These are phyloP conservation scores for Nymphaea thermarum DNA, from an alignment of 164 flowering plant genomes.

Conservation along the genomic window DNA sequence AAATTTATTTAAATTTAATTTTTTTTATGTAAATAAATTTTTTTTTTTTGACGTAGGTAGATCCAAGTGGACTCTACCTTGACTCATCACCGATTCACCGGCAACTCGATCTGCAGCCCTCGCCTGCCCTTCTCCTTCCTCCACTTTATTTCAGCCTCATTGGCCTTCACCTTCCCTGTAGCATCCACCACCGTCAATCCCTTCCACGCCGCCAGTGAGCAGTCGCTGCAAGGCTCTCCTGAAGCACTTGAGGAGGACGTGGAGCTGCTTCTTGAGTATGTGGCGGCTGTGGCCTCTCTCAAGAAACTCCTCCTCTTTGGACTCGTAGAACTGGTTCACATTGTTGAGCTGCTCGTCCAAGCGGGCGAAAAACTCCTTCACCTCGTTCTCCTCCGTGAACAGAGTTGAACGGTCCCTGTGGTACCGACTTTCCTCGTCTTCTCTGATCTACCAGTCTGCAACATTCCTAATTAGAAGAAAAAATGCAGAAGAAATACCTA, in stretches of 20 bases:
- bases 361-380: neutral
- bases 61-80: no score
- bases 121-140: slow-evolving; percentile 38
- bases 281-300: slow-evolving; percentile 81
- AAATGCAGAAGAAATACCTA: no score
- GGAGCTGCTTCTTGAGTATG: slow-evolving; percentile 56
- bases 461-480: no score
- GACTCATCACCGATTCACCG: slow-evolving; percentile 32
- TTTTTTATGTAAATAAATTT: no score
- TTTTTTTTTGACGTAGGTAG: no score
- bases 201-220: neutral
- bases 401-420: neutral
- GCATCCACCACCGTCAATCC: neutral
- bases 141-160: slow-evolving; percentile 38
- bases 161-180: slow-evolving; percentile 6
- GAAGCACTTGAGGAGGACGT: slow-evolving; percentile 22
- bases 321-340: slow-evolving; percentile 7
- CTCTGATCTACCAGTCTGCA: neutral
- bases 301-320: slow-evolving; percentile 3
- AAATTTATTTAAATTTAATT: no score
- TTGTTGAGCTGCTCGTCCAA: slow-evolving; percentile 3
- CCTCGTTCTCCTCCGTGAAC: slow-evolving; percentile 1
- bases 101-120: slow-evolving; percentile 60
- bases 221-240: neutral
- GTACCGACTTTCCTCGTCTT: neutral